Percentiles rank a stretch among this genome's conserved stretches.
Evolutionary conservation across 352 stramenopile genomes (phyloP).

Genomic region (Globisporangium lucens): DNA sequence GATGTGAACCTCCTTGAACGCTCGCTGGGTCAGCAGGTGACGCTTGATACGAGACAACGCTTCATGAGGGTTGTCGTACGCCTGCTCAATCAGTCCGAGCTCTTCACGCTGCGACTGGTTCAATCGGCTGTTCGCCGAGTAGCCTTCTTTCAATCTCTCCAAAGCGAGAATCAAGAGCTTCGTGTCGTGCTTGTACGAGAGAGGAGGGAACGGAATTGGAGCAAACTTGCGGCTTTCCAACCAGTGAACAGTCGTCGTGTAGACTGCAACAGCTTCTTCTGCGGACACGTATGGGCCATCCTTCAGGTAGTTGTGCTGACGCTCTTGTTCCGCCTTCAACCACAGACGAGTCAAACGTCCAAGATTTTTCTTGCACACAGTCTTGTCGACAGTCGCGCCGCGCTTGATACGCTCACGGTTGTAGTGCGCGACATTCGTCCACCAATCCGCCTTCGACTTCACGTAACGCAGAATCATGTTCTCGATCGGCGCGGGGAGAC

Average conservation of each 20-base stretch:
- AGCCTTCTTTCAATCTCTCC: conserved; percentile 99
- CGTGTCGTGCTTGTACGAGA: conserved; percentile 99
- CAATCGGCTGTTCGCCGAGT: conserved; percentile 95
- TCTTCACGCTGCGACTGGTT: conserved; percentile 99
- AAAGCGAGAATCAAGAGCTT: conserved; percentile 99
- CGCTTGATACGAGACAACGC: conserved; percentile 99
- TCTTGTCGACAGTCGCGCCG: conserved; percentile 99
- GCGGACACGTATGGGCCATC: conserved; percentile 98
- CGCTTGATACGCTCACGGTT: conserved; percentile 99
- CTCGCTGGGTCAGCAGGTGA: conserved; percentile 97
- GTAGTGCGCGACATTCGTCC: conserved; percentile 99
- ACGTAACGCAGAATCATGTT: conserved; percentile 99
- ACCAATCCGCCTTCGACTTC: conserved; percentile 98
- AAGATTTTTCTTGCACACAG: conserved; percentile 99
- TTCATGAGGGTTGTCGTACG: conserved; percentile 99
- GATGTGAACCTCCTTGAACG: conserved; percentile 99
- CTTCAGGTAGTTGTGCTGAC: conserved; percentile 99
- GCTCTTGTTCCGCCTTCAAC: conserved; percentile 99
- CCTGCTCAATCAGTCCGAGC: conserved; percentile 98
- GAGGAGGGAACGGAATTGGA: conserved; percentile 98
- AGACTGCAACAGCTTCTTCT: conserved; percentile 99
- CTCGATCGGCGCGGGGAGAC: conserved; percentile 98
- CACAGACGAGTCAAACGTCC: conserved; percentile 97
- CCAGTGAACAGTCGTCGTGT: conserved; percentile 99
- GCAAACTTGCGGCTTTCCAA: conserved; percentile 99